Percentiles rank a stretch among this genome's conserved stretches.
These are phyloP conservation scores for Scutellaria baicalensis DNA, from an alignment of 257 asterid species.

Conservation along the genomic window DNA sequence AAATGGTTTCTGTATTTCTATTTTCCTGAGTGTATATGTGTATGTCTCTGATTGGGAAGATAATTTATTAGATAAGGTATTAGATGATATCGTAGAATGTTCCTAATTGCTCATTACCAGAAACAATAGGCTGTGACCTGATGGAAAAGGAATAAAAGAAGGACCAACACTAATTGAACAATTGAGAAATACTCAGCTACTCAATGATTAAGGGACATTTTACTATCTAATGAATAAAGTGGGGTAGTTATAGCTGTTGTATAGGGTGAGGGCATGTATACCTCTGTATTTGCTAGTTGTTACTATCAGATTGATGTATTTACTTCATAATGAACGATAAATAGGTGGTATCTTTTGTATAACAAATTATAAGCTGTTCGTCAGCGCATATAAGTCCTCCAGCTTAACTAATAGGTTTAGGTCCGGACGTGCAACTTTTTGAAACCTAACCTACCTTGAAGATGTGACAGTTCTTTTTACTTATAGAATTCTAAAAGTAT, in stretches of 20 bases:
- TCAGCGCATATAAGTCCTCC: background rate
- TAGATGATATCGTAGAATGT: background rate
- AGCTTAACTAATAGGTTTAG: background rate
- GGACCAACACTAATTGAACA: background rate
- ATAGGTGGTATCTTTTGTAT: background rate
- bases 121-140: background rate
- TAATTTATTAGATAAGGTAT: background rate
- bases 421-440: background rate
- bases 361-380: background rate
- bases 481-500: background rate
- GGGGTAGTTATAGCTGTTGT: no score
- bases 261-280: no score
- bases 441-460: background rate
- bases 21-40: background rate
- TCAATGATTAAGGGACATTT: background rate
- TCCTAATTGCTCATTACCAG: background rate
- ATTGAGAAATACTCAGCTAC: background rate
- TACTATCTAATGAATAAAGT: no score
- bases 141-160: background rate
- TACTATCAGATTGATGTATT: no score
- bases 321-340: background rate
- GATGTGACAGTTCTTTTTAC: background rate
- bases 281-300: no score
- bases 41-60: background rate
- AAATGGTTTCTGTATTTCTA: background rate